Percentiles rank a stretch among this genome's conserved stretches.
Conservation (phyloP, 176 grass and related monocot species). For the Coix lacrymajobi region DNA sequence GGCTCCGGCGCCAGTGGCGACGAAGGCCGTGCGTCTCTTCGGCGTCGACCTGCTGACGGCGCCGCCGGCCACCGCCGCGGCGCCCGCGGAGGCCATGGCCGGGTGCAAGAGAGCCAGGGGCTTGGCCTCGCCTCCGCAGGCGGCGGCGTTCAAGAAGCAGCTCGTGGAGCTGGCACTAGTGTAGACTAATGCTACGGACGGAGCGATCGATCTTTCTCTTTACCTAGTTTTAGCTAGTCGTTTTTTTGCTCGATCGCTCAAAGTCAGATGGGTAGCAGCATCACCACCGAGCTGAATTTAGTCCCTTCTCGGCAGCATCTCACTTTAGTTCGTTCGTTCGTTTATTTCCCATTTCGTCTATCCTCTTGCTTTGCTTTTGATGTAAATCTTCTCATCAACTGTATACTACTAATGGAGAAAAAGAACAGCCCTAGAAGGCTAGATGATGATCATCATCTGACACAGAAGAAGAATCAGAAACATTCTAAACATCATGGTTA, state of each 20-base stretch:
- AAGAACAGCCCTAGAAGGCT: conserved; percentile 15
- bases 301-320: neutral
- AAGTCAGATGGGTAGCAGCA: conserved; percentile 16
- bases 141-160: conserved; percentile 61
- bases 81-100: neutral
- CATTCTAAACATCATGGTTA: neutral
- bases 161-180: conserved; percentile 47
- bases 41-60: conserved; percentile 56
- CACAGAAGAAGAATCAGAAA: neutral
- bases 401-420: conserved; percentile 20
- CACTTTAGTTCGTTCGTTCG: conserved; percentile 6
- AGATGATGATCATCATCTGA: conserved; percentile 18
- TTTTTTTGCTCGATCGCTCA: conserved; percentile 6
- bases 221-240: neutral
- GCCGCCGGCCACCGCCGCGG: neutral
- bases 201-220: conserved; percentile 21
- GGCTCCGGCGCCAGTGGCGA: neutral
- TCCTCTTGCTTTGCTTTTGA: conserved; percentile 12
- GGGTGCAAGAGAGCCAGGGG: conserved; percentile 45
- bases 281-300: neutral
- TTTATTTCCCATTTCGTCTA: conserved; percentile 15
- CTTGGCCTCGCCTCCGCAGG: conserved; percentile 3
- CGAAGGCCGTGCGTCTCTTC: conserved; percentile 50
- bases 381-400: conserved; percentile 38
- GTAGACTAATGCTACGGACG: neutral